Evolutionary conservation across 345 rosid species (phyloP), one percentile per base, ranked within the genome.

Genomic region (Cardamine chenopodiifolia): DNA sequence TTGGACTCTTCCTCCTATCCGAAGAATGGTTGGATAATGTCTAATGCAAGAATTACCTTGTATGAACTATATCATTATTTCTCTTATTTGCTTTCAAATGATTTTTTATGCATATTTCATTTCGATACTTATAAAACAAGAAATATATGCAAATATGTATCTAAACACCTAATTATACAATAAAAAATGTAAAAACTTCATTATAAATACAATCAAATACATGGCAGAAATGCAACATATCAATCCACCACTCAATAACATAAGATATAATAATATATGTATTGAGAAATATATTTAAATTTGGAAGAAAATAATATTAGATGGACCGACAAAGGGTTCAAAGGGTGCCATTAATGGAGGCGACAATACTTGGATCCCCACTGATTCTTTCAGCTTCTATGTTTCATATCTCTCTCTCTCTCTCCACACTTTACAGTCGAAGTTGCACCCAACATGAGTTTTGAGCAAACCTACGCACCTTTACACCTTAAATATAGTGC

Each of bases 271-370:
- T 67, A 65, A 56, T 17, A 56, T 18, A 34, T 1, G 18, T 42
- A 18, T 56, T 28, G 44, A 54, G 52, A 45, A 72, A 72, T 49
- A 62, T 78, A 72, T 63, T 4, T 23, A 23, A 67, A 52, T 47
- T 70, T 12, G 39, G 32, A 44, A 22, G 45, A 13, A 71, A 72
- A 59, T 31, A 72, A 73, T 74, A 62, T 39, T 69, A 57, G 79
- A 74, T 74, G 85, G 72, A 86, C 97, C 92, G 96, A 92, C 97
- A 88, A 78, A 77, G 77, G 86, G 82, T 82, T 82, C 81, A 78
- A 85, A 70, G 83, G 82, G 81, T 87, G 89, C 91, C 88, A 85
- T 84, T 86, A 88, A 84, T 85, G 89, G 85, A 87, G 86, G 90
- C 88, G 94, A 90, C 97, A 92, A 64, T 79, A 73, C 85, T 86